Percentiles rank a stretch among this genome's conserved stretches.
Conservation (phyloP, 2,329 filamentous ascomycete species). For the Lachnellula suecica region DNA sequence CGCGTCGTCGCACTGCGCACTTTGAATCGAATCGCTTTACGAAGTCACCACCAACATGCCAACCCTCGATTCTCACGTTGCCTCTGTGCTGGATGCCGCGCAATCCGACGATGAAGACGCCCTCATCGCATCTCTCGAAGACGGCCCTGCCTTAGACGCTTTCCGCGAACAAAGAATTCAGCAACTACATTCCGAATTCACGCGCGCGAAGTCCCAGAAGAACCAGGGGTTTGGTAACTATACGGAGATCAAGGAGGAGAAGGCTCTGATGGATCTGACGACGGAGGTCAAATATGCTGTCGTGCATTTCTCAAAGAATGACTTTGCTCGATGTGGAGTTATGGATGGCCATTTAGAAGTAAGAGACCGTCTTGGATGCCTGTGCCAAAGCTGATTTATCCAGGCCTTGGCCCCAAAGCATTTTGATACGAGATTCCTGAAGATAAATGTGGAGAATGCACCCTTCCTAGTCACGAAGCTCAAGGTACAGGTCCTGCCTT, state of each 20-base stretch:
- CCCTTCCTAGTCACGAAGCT: slow-evolving; percentile 58
- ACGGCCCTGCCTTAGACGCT: slow-evolving; percentile 50
- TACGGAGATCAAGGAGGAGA: slow-evolving; percentile 56
- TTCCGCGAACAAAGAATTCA: slow-evolving; percentile 57
- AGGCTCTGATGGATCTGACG: slow-evolving; percentile 49
- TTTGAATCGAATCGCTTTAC: slow-evolving; percentile 5
- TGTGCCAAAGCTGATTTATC: slow-evolving; percentile 5
- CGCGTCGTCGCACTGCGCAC: neutral
- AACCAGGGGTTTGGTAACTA: slow-evolving; percentile 51
- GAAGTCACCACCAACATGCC: slow-evolving; percentile 35
- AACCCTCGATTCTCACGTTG: slow-evolving; percentile 49
- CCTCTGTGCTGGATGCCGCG: slow-evolving; percentile 42
- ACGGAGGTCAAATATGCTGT: slow-evolving; percentile 38
- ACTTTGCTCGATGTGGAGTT: slow-evolving; percentile 40
- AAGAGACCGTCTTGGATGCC: neutral
- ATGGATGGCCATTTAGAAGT: slow-evolving; percentile 40
- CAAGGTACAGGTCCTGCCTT: slow-evolving; percentile 56
- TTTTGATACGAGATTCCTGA: slow-evolving; percentile 56
- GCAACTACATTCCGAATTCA: slow-evolving; percentile 55
- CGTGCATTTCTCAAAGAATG: slow-evolving; percentile 41
- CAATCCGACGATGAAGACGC: slow-evolving; percentile 54
- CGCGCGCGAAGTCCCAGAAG: slow-evolving; percentile 50
- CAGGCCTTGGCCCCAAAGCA: slow-evolving; percentile 52
- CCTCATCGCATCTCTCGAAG: slow-evolving; percentile 54
- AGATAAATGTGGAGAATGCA: slow-evolving; percentile 59